These are phyloP conservation scores for Dalbergia cultrata DNA, from an alignment of 306 rosid species.

Conservation along the genomic window DNA sequence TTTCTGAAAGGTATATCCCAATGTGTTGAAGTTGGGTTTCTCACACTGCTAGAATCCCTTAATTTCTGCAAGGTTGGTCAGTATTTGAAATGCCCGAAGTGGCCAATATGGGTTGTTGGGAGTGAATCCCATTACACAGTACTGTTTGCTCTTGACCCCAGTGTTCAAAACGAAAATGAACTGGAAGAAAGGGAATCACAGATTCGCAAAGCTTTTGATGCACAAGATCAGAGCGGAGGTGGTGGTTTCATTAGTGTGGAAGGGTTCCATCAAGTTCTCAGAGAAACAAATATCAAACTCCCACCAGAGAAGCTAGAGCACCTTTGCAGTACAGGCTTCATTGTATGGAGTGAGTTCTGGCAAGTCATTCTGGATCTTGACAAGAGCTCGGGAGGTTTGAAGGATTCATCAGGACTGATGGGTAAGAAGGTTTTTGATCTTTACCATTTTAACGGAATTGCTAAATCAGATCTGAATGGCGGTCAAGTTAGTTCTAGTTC, in stretches of 20 bases:
- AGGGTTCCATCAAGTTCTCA: conserved; percentile 81
- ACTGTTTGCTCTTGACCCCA: conserved; percentile 76
- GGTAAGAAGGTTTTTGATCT: conserved; percentile 87
- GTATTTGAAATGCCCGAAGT: conserved; percentile 77
- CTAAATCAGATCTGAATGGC: conserved; percentile 85
- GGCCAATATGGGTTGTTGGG: conserved; percentile 97
- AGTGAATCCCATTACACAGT: conserved; percentile 92
- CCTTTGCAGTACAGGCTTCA: conserved; percentile 80
- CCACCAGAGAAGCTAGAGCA: conserved; percentile 76
- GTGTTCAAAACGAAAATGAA: conserved; percentile 87
- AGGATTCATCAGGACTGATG: conserved; percentile 87
- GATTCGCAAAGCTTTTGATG: conserved; percentile 86
- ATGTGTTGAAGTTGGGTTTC: conserved; percentile 88
- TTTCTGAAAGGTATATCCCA: conserved; percentile 79
- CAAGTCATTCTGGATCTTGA: conserved; percentile 88
- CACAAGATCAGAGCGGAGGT: conserved; percentile 89
- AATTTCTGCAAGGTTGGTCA: conserved; percentile 89
- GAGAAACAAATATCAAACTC: conserved; percentile 66
- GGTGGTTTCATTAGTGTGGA: conserved; percentile 90
- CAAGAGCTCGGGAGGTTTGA: conserved; percentile 78
- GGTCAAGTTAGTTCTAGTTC: conserved; percentile 54
- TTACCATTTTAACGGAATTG: conserved; percentile 90
- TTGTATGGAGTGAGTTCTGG: conserved; percentile 96
- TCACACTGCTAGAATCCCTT: conserved; percentile 80
- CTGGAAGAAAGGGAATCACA: conserved; percentile 85